Base-by-base conservation (phyloP, 371 early-diverging fungal genomes). In the Lichtheimia ornata region DNA sequence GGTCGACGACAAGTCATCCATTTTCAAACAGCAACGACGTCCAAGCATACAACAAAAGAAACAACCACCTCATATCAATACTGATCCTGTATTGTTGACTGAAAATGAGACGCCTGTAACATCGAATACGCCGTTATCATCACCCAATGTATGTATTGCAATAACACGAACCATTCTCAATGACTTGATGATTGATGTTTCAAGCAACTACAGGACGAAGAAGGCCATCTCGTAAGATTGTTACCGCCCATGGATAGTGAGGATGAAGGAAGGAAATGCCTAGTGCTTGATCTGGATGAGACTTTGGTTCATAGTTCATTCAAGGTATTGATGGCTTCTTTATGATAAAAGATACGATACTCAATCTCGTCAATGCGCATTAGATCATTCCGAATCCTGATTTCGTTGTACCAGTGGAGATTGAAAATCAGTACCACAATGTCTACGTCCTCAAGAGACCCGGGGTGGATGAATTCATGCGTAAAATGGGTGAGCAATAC, bases 401-500 rank as follows among this genome's bases (percentile, higher is more conserved):
- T 69, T 93, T 89, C 66, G 79, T 94, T 50, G 91, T 95, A 47
- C 94, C 93, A 17, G 94, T 94, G 12, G 91, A 92, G 64, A 93
- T 97, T 60, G 97, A 98, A 70, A 88, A 88, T 56, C 91, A 91
- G 66, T 82, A 89, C 20, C 97, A 98, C 73, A 93, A 88, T 65
- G 96, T 97, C 20, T 97, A 95, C 73, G 98, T 98, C 18, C 82
- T 94, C 63, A 97, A 97, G 74, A 83, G 98, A 62, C 98, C 98
- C 2, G 95, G 95, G 7, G 95, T 97, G n/a, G 97, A 96, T 76
- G 87, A 86, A 49, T 98, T 98, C 66, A 75, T 98, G 87, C 81
- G 84, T 61, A 81, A 85, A 64, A 85, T 97, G 84, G 96, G 94
- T 7, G 83, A 91, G 66, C 81, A 87, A 59, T 99, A 91, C 71